phyloP scores from a whole-genome alignment of 2,329 filamentous ascomycete genomes.

The Penicillium sp. region DNA sequence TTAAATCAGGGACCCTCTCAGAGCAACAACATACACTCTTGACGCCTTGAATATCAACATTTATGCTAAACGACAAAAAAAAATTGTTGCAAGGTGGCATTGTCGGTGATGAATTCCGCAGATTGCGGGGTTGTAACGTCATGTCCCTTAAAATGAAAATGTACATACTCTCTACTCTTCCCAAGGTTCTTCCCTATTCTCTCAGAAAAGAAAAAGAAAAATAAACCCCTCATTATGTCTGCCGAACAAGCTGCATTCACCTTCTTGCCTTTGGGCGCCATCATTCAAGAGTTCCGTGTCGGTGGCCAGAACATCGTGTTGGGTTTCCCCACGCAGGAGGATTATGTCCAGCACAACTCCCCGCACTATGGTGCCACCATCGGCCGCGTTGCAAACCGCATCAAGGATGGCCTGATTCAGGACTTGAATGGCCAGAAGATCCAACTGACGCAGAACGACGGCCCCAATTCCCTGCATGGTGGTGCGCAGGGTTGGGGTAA shows the following conservation, averaged over 20 bases:
- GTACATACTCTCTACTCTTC: not conserved
- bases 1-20: not conserved
- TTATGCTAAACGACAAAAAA: slow-evolving; percentile 7
- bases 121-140: slow-evolving; percentile 26
- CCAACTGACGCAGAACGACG: slow-evolving; percentile 71
- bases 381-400: slow-evolving; percentile 77
- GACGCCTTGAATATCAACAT: not conserved
- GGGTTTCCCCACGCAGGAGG: slow-evolving; percentile 71
- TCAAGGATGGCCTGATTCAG: slow-evolving; percentile 68
- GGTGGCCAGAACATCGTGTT: slow-evolving; percentile 83
- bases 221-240: slow-evolving; percentile 15
- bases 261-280: slow-evolving; percentile 47
- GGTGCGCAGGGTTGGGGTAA: slow-evolving; percentile 64
- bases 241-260: slow-evolving; percentile 40
- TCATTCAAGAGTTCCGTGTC: slow-evolving; percentile 69
- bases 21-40: not conserved
- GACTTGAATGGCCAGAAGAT: slow-evolving; percentile 71
- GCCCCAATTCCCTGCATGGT: slow-evolving; percentile 72
- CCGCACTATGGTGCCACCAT: slow-evolving; percentile 93
- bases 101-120: slow-evolving; percentile 17
- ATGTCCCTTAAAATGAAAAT: slow-evolving; percentile 8
- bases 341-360: slow-evolving; percentile 71
- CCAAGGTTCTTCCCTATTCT: not conserved
- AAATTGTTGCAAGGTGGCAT: not conserved
- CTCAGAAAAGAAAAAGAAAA: not conserved